Percentiles rank a stretch among this genome's conserved stretches.
phyloP scores from a whole-genome alignment of 306 rosid genomes.

The Acmispon strigosus region DNA sequence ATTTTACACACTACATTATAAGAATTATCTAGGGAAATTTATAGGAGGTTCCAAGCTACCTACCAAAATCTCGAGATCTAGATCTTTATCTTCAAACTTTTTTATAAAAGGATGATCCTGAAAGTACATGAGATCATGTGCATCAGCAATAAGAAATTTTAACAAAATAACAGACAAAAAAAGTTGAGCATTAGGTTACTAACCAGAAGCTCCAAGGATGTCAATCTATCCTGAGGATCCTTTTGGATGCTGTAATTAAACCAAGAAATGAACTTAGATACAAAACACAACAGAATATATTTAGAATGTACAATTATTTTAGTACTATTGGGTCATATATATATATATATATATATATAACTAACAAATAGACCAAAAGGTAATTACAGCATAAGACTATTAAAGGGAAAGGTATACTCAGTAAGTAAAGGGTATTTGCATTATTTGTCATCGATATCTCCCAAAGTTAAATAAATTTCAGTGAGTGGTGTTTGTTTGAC shows the following conservation, averaged over 20 bases:
- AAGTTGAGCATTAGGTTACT: conserved; percentile 22
- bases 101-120: conserved; percentile 94
- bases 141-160: neutral
- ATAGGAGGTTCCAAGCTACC: conserved; percentile 92
- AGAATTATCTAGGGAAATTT: conserved; percentile 60
- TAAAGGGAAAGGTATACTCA: too few species aligned
- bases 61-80: conserved; percentile 84
- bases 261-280: conserved; percentile 21
- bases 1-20: conserved; percentile 26
- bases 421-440: too few species aligned
- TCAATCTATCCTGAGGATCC: conserved; percentile 62
- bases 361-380: neutral
- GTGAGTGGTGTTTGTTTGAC: too few species aligned
- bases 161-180: neutral
- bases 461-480: too few species aligned
- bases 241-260: conserved; percentile 77
- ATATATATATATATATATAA: neutral
- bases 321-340: neutral
- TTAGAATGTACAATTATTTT: neutral
- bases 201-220: conserved; percentile 91
- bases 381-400: neutral
- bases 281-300: neutral
- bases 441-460: too few species aligned
- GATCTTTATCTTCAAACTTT: conserved; percentile 92
- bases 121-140: conserved; percentile 17